Base-by-base conservation (phyloP, 768 basidiomycete genomes). In the Cystobasidium onofrii region DNA sequence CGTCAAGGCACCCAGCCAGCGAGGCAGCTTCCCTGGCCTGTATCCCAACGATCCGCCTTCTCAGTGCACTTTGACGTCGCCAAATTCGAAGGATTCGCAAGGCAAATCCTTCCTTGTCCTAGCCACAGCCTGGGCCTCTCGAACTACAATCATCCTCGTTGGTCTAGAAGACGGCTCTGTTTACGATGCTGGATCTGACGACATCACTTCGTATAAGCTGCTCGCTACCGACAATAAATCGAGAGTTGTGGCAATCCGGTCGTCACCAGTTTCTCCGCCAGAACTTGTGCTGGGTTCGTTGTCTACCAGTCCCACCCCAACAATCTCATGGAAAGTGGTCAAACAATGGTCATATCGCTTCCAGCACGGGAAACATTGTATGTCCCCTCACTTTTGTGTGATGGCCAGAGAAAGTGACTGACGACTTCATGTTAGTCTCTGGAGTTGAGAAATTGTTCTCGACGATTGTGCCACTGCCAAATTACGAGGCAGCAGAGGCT, bases 1-100 rank as follows among this genome's bases (percentile, higher is more conserved):
- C 1, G 83, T 86, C 1, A 80, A 82, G 55, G 83, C 84, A 31
- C 82, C 84, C 0, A 76, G 77, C 1, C 43, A 75, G 1, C 78
- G 78, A 41, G 83, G 81, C 0, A 65, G 25, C 4, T 90, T 89
- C 79, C 89, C 88, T 0, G 89, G 89, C 0, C 80, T 90, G 0
- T 90, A 86, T 75, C 83, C 85, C 4, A 82, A 85, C 20, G 84
- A 84, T 74, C 80, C 89, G 20, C 80, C 84, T 0, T 46, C 81
- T 0, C 79, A 78, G 1, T 84, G 86, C 0, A 85, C 85, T 76
- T 74, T 86, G 20, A 62, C 73, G 4, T 63, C 79, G 9, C 43
- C 64, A 17, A 66, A 52, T 1, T 78, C 33, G 13, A 69, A 80
- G 0, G 78, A 80, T 27, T 70, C 88, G 20, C 79, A 86, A n/a